Evolutionary conservation across 2,329 filamentous ascomycete species (phyloP), one percentile per base, ranked within the genome.

Genomic region (Penicillium thymicola): DNA sequence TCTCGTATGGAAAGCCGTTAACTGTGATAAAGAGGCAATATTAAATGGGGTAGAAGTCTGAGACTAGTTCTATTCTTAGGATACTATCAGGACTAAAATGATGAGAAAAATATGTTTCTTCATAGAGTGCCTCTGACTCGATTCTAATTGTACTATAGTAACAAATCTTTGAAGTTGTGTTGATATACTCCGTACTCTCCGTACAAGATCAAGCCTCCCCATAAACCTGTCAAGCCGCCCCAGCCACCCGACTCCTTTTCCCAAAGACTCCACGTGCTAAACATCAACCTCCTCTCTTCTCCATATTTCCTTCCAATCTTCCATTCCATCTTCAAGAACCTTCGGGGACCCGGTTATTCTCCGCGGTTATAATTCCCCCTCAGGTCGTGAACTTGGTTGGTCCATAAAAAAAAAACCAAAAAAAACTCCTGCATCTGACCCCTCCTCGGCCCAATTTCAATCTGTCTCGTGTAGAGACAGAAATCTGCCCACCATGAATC

Each of bases 401-500:
- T 42, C n/a, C 9, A n/a, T n/a, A 51, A 13, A 14, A 11, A 45
- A 21, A 41, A 38, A 18, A 18, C 30, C 30, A 6, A 34, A 36
- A 51, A 46, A 46, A 38, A n/a, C 34, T 34, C 51, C 53, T 63
- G 59, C 63, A 59, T 61, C 60, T 65, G 55, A 62, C 62, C 58
- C 68, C 61, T 59, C 61, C 57, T 61, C 63, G 61, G 60, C 62
- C 62, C 62, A 68, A 66, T 66, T 64, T 59, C 64, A 65, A 68
- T 60, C 61, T 62, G 55, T 64, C 59, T 63, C 62, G 58, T 60
- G 60, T 57, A 61, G 55, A 61, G 57, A 61, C 61, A 65, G 57
- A 55, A 55, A 34, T 55, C 58, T 61, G 59, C 63, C 65, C 70
- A 61, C 58, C 67, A 74, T 74, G 71, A 73, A 67, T 67, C 65